Conservation (phyloP, 164 flowering plant species). For the Annona cherimola region DNA sequence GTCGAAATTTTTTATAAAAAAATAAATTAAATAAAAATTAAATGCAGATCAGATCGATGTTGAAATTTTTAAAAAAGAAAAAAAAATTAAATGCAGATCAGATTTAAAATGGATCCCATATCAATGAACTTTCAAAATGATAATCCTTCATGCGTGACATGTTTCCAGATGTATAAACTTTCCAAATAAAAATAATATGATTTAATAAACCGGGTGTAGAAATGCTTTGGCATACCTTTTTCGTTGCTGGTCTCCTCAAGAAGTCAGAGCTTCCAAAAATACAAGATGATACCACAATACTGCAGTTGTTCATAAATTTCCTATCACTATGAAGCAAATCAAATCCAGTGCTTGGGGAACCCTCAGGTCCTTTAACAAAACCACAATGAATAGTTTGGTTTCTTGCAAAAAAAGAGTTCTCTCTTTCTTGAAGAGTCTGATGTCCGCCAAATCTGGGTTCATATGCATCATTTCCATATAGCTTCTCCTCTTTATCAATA, state of each 20-base stretch:
- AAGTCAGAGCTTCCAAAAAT: slow-evolving; percentile 95
- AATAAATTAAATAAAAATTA: background rate
- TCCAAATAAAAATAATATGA: background rate
- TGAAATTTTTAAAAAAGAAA: background rate
- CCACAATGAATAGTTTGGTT: slow-evolving; percentile 91
- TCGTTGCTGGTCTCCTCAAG: slow-evolving; percentile 76
- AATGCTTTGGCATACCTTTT: slow-evolving; percentile 37
- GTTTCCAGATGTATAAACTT: background rate
- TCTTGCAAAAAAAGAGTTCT: slow-evolving; percentile 60
- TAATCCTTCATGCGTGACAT: background rate
- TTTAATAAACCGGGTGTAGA: background rate
- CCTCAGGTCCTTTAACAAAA: slow-evolving; percentile 66
- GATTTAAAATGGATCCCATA: background rate
- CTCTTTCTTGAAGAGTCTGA: slow-evolving; percentile 84
- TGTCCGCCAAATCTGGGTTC: slow-evolving; percentile 86
- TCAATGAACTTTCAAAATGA: background rate
- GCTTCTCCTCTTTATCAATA: slow-evolving; percentile 46
- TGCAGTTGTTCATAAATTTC: slow-evolving; percentile 61
- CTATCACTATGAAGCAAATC: slow-evolving; percentile 63
- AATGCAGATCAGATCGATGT: background rate
- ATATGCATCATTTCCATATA: slow-evolving; percentile 13
- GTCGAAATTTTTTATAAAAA: background rate
- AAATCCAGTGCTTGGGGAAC: slow-evolving; percentile 65
- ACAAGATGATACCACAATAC: slow-evolving; percentile 82
- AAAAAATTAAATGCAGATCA: background rate